phyloP scores from a whole-genome alignment of 192 early-diverging fungal species.

The Podila clonocystis region DNA sequence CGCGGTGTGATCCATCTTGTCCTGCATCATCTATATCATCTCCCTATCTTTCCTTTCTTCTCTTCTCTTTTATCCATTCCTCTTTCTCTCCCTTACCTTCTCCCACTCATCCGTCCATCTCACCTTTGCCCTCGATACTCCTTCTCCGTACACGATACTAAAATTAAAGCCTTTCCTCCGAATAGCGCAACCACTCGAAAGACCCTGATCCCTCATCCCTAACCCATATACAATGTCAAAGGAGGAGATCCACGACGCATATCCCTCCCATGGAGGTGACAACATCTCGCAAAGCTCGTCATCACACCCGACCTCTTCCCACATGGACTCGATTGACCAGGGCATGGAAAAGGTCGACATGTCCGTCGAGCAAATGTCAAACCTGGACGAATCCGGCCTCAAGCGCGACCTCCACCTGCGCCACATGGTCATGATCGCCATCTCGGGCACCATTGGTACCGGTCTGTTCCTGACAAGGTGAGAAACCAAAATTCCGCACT shows the following conservation, averaged over 20 bases:
- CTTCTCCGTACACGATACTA: not conserved
- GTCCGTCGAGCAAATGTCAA: not conserved
- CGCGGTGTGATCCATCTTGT: too few relatives aligned
- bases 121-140: too few relatives aligned
- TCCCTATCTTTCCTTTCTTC: not conserved
- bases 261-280: not conserved
- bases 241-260: not conserved
- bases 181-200: too few relatives aligned
- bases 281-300: not conserved
- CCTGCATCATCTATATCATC: too few relatives aligned
- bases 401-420: slow-evolving; percentile 62
- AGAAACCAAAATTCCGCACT: not conserved
- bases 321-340: not conserved
- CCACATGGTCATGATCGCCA: slow-evolving; percentile 73
- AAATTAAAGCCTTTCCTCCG: not conserved
- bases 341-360: not conserved
- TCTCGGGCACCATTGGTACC: slow-evolving; percentile 77
- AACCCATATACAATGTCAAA: not conserved
- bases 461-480: slow-evolving; percentile 78
- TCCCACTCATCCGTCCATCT: not conserved
- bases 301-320: not conserved
- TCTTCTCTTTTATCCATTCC: not conserved
- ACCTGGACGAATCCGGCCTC: slow-evolving; percentile 26
- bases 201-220: too few relatives aligned
- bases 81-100: not conserved